Percentiles rank a stretch among this genome's conserved stretches.
Conservation (phyloP, 495 filamentous ascomycete genomes). For the Stereocaulon alpinum region DNA sequence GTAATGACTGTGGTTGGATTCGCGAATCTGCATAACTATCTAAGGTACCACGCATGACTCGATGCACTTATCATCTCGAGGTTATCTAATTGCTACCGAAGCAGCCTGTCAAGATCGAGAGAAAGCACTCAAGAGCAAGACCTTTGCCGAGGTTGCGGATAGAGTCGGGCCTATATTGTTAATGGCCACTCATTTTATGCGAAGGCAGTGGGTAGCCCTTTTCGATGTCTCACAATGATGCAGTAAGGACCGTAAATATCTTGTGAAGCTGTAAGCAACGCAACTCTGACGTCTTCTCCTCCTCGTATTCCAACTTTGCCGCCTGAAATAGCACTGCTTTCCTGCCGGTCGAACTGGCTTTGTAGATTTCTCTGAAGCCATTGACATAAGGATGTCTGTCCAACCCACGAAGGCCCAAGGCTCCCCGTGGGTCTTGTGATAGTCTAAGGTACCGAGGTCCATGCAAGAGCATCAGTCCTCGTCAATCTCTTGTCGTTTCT, state of each 20-base stretch:
- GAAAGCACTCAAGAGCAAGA: background rate
- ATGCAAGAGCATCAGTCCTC: conserved; percentile 8
- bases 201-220: background rate
- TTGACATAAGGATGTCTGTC: background rate
- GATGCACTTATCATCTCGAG: background rate
- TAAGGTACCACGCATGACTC: background rate
- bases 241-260: background rate
- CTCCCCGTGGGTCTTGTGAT: background rate
- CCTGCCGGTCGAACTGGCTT: background rate
- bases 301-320: background rate
- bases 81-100: background rate
- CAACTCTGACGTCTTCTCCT: background rate
- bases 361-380: conserved; percentile 6
- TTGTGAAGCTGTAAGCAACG: background rate
- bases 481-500: background rate
- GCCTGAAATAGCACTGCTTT: background rate
- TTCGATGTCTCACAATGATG: background rate
- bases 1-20: conserved; percentile 1
- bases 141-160: background rate
- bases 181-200: background rate
- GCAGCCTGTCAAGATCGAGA: background rate
- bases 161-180: background rate
- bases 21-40: background rate
- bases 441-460: background rate
- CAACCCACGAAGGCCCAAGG: background rate